Evolutionary conservation across 2,329 filamentous ascomycete species (phyloP).

Genomic region (Thielaviopsis populi): DNA sequence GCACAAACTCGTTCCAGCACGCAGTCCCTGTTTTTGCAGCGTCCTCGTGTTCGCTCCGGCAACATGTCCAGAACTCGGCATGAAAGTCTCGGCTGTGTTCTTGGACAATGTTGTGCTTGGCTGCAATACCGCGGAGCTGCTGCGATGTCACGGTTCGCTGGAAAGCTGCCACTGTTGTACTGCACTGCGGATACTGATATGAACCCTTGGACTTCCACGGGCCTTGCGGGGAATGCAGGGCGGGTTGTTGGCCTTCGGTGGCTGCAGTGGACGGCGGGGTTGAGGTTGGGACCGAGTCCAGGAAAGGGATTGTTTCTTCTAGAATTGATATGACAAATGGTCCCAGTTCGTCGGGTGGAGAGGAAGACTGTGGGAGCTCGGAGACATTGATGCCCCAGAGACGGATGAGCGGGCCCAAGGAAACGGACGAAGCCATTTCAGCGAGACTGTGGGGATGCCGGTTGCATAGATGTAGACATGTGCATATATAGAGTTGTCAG

Average conservation of each 20-base stretch:
- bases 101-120: constrained; percentile 23
- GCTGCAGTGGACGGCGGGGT: constrained; percentile 22
- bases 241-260: background rate
- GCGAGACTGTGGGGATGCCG: background rate
- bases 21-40: constrained; percentile 37
- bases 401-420: constrained; percentile 35
- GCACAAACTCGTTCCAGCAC: constrained; percentile 47
- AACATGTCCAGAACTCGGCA: constrained; percentile 47
- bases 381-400: constrained; percentile 36
- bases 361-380: constrained; percentile 32
- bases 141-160: constrained; percentile 33
- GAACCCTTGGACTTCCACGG: constrained; percentile 37
- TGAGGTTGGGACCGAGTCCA: constrained; percentile 39
- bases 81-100: constrained; percentile 18
- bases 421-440: constrained; percentile 4
- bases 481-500: background rate
- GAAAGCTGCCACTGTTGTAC: constrained; percentile 37
- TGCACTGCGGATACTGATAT: constrained; percentile 35
- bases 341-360: constrained; percentile 30
- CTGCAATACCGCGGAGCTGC: constrained; percentile 29
- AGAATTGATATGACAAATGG: constrained; percentile 39
- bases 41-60: constrained; percentile 47
- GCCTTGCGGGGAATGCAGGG: background rate
- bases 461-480: background rate
- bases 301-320: constrained; percentile 43